These are phyloP conservation scores for Lasiosphaeriaceae sp. DNA, from an alignment of 495 filamentous ascomycete species.

Conservation along the genomic window DNA sequence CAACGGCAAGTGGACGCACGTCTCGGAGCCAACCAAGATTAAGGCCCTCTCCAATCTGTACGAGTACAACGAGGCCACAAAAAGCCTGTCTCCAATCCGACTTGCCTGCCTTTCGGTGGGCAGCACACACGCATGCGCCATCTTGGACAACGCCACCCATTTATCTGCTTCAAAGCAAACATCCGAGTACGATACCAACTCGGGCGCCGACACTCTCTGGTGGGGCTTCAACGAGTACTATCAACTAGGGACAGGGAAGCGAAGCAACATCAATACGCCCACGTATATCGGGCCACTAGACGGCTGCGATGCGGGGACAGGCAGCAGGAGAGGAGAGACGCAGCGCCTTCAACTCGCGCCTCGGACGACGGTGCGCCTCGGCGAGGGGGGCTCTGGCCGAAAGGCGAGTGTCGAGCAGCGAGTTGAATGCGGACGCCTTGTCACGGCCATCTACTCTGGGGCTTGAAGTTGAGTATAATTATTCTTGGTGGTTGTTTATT, in stretches of 20 bases:
- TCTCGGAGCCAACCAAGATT: constrained; percentile 78
- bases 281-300: constrained; percentile 76
- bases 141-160: constrained; percentile 74
- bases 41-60: constrained; percentile 75
- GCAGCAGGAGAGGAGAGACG: constrained; percentile 53
- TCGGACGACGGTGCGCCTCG: constrained; percentile 60
- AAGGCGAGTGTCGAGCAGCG: constrained; percentile 77
- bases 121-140: constrained; percentile 70
- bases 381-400: constrained; percentile 58
- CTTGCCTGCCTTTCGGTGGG: constrained; percentile 68
- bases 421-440: constrained; percentile 79
- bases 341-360: constrained; percentile 82
- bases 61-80: constrained; percentile 75
- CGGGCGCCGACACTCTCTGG: constrained; percentile 80
- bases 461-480: constrained; percentile 20
- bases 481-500: no score
- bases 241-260: constrained; percentile 86
- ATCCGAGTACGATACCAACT: constrained; percentile 65
- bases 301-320: constrained; percentile 41
- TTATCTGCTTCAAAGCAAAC: constrained; percentile 47
- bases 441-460: constrained; percentile 74
- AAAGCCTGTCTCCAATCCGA: constrained; percentile 70
- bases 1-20: constrained; percentile 85
- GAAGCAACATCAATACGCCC: constrained; percentile 72
- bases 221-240: constrained; percentile 95